phyloP scores from a whole-genome alignment of 176 grass and related monocot genomes.

The Musa acuminata region DNA sequence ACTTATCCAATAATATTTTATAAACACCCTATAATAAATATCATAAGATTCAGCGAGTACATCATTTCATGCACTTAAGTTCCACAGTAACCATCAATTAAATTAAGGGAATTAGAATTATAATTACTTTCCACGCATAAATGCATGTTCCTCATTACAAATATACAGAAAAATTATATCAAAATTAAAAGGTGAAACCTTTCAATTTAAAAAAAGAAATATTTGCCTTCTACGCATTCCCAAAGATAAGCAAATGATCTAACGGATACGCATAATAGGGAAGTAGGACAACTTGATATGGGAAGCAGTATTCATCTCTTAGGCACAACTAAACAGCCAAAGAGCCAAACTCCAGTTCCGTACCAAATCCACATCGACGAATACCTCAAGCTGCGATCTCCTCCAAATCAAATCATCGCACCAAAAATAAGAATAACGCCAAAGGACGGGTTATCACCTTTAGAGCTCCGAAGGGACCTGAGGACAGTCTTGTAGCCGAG shows the following conservation, averaged over 20 bases:
- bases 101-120: too few relatives aligned
- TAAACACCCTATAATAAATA: too few relatives aligned
- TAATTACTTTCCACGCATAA: too few relatives aligned
- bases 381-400: background rate
- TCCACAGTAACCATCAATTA: too few relatives aligned
- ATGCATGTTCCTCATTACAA: too few relatives aligned
- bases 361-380: background rate
- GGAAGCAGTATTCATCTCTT: constrained; percentile 78
- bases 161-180: background rate
- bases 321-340: constrained; percentile 30
- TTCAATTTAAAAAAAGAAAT: constrained; percentile 1
- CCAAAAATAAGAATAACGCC: background rate
- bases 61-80: too few relatives aligned
- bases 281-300: constrained; percentile 31
- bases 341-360: constrained; percentile 71
- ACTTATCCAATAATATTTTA: too few relatives aligned
- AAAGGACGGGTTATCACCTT: constrained; percentile 38
- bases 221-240: constrained; percentile 11
- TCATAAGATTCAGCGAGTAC: too few relatives aligned
- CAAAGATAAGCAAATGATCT: constrained; percentile 13
- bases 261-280: constrained; percentile 15
- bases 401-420: background rate
- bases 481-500: constrained; percentile 95
- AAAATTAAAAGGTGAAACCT: background rate
- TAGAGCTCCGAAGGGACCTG: constrained; percentile 84